phyloP scores from a whole-genome alignment of 2,329 filamentous ascomycete genomes.

The Monilinia polystroma region DNA sequence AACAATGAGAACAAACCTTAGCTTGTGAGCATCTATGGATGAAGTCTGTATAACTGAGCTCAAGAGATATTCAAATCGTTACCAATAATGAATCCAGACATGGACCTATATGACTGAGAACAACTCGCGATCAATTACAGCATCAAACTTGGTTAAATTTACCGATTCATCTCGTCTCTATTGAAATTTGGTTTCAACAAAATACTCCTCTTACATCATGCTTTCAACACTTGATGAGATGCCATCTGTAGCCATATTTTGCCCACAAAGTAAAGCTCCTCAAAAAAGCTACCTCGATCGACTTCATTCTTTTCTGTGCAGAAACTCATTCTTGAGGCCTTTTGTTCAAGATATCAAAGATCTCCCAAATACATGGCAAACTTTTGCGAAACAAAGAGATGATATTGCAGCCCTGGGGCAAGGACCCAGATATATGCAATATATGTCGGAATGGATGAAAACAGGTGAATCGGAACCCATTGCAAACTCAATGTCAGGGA shows the following conservation, averaged over 20 bases:
- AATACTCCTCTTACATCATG: neutral
- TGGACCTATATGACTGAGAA: neutral
- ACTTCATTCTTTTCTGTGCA: slow-evolving; percentile 12
- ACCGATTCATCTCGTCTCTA: too few relatives aligned
- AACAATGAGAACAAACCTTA: neutral
- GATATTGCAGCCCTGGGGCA: slow-evolving; percentile 4
- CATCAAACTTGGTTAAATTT: too few relatives aligned
- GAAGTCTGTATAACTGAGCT: neutral
- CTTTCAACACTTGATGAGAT: neutral
- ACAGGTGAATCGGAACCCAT: neutral
- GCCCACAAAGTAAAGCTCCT: slow-evolving; percentile 19
- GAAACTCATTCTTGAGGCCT: slow-evolving; percentile 22
- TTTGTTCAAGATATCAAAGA: slow-evolving; percentile 5
- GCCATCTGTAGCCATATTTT: slow-evolving; percentile 14
- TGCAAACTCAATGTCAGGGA: slow-evolving; percentile 18
- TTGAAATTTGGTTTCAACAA: neutral
- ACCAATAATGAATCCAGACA: neutral
- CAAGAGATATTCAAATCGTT: neutral
- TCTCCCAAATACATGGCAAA: slow-evolving; percentile 20
- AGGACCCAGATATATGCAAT: slow-evolving; percentile 5
- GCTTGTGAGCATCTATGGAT: neutral
- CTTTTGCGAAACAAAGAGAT: neutral
- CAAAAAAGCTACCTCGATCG: slow-evolving; percentile 3
- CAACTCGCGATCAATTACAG: neutral
- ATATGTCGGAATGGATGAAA: slow-evolving; percentile 3